Conservation (phyloP, 169 alveolate species). For the Toxoplasma gondii region DNA sequence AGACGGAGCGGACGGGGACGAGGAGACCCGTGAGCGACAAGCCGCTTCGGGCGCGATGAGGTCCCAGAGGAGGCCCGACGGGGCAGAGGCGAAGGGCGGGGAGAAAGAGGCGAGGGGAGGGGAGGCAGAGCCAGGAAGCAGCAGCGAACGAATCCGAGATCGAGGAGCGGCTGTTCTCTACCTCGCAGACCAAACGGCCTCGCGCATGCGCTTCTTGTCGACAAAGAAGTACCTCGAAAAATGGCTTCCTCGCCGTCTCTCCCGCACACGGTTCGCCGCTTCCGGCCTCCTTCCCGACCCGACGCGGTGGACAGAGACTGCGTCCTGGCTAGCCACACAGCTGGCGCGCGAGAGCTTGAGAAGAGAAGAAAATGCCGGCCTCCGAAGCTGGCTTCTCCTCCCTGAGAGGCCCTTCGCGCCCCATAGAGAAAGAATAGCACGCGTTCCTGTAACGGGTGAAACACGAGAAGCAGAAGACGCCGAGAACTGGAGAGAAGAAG, state of each 20-base stretch:
- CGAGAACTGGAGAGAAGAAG: not conserved
- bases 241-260: not conserved
- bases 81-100: not conserved
- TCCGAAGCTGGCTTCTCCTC: not conserved
- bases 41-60: no score
- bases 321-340: not conserved
- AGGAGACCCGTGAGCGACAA: no score
- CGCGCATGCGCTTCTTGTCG: not conserved
- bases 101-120: not conserved
- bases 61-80: no score
- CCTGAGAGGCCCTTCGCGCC: no score
- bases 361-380: not conserved
- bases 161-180: not conserved
- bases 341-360: not conserved
- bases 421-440: no score
- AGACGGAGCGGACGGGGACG: no score
- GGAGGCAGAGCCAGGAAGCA: not conserved
- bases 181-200: not conserved
- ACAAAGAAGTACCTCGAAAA: not conserved
- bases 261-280: not conserved
- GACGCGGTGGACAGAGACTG: not conserved
- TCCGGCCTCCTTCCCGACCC: not conserved
- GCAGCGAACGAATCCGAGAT: not conserved
- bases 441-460: no score
- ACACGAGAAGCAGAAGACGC: not conserved